Conservation (phyloP, 1,284 basidiomycete genomes). For the Rhodotorula glutinis region DNA sequence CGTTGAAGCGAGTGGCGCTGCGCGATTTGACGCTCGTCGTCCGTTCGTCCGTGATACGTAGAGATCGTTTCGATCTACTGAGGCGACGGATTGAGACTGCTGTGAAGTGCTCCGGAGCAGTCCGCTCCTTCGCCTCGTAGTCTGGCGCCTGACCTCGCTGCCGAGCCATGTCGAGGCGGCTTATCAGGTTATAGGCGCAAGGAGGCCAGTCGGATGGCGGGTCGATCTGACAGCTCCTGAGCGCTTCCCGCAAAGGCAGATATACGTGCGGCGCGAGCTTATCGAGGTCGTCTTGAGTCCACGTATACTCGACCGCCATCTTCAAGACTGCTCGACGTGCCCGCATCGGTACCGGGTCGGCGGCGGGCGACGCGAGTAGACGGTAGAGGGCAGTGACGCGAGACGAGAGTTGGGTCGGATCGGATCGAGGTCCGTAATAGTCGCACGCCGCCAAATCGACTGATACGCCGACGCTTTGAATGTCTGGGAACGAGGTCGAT, state of each 20-base stretch:
- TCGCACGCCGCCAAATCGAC: not conserved
- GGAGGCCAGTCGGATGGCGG: constrained; percentile 70
- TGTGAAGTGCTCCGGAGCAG: no score
- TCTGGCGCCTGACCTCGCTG: constrained; percentile 10
- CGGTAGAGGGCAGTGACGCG: constrained; percentile 21
- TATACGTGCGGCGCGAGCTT: constrained; percentile 67
- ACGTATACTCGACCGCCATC: constrained; percentile 48
- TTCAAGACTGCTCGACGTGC: constrained; percentile 51
- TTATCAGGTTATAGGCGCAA: constrained; percentile 69
- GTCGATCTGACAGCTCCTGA: constrained; percentile 71
- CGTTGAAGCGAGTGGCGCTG: constrained; percentile 53
- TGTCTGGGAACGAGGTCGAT: no score
- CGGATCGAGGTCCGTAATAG: constrained; percentile 23
- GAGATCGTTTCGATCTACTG: no score
- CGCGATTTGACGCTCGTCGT: not conserved
- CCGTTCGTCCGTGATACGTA: no score
- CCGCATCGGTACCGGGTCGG: constrained; percentile 2
- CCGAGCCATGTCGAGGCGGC: constrained; percentile 63
- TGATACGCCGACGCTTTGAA: not conserved
- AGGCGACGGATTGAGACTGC: no score
- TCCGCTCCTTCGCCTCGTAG: no score
- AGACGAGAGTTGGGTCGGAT: not conserved
- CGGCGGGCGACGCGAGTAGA: not conserved
- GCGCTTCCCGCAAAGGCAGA: constrained; percentile 75
- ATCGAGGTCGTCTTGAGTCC: constrained; percentile 52